Evolutionary conservation across 805 yeast species (phyloP), one percentile per base, ranked within the genome.

Genomic region (Cyberlindnera galapagoensis): DNA sequence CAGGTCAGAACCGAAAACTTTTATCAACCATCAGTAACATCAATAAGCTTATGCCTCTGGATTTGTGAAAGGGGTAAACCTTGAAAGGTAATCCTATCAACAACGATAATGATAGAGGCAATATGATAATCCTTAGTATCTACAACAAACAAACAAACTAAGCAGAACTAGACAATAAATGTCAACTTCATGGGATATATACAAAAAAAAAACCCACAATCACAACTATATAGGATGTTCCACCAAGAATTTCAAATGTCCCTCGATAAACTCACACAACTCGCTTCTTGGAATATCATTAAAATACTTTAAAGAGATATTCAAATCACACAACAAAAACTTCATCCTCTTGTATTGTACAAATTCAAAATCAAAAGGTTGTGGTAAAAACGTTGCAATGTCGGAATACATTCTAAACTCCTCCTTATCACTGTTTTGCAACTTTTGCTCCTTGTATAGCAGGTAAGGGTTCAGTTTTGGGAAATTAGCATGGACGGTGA

Each of bases 281-380:
- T 60, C 71, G 2, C 41, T 37, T 24, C 69, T 54, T 34, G 59
- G 54, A 10, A 71, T 62, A 5, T 60, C 53, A 26, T 61, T 57
- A 43, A 70, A 74, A 22, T 60, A 56, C n/a, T 63, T 64, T 20
- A 75, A 47, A 3, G 66, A 49, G 16, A 74, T 44, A 20, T 67
- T 60, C 38, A 64, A 38, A 24, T 71, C 74, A 50, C 83, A 76
- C 11, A 76, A 44, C 28, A 74, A 57, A 34, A 59, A 60, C 32
- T 65, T 57, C 80, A 76, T 74, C 36, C 69, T 67, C 29, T 60
- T 54, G 76, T 78, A 76, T 43, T 71, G 74, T 15, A 62, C 63
- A 28, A 63, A 55, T 44, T 74, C 82, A 45, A 74, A 70, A 49
- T 74, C 81, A 44, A 39, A 46, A 19, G 39, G 36, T 28, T 57